Base-by-base conservation (phyloP, 2,329 filamentous ascomycete genomes). In the Pseudocercospora fijiensis region DNA sequence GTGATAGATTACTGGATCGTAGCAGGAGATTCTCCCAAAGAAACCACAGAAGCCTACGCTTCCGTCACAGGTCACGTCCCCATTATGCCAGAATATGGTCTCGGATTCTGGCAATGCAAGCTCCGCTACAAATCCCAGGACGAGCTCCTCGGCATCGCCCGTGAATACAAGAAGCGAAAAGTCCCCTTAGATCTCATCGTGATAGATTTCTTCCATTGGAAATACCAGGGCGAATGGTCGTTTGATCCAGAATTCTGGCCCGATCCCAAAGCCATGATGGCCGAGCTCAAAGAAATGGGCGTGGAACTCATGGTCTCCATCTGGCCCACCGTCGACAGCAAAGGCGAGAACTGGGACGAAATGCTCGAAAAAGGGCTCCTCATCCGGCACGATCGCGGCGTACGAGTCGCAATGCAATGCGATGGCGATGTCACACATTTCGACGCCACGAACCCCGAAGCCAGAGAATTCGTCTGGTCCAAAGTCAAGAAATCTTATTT, bases 81-180 rank as follows among this genome's bases (percentile, higher is more conserved):
- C 0, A 85, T 86, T 82, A 89, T 89, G 86, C 87, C 87, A 1
- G 86, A 88, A 68, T 88, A 88, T 68, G 86, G 86, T 0, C 78
- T 89, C 0, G 87, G 87, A 0, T 89, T 89, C 71, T 89, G 86
- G 86, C 87, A 89, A 71, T 88, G 85, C 74, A 89, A 88, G 74
- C 76, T 89, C 10, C 80, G 86, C 0, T 89, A 89, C 68, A 84
- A 86, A 73, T 88, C 84, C 0, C 87, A 89, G 69, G 85, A 88
- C 18, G 86, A 90, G 71, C 71, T 88, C 0, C 78, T 89, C 0
- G 74, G 78, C 5, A 82, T 89, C 0, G 87, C 86, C 0, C 75
- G 86, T 4, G 86, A 88, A 70, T 86, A 89, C 66, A 82, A 80
- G 58, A 75, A 76, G 30, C 77, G 85, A 1, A 71, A 83, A 0